Conservation (phyloP, 1,284 basidiomycete species). For the Sanghuangporus weigelae region DNA sequence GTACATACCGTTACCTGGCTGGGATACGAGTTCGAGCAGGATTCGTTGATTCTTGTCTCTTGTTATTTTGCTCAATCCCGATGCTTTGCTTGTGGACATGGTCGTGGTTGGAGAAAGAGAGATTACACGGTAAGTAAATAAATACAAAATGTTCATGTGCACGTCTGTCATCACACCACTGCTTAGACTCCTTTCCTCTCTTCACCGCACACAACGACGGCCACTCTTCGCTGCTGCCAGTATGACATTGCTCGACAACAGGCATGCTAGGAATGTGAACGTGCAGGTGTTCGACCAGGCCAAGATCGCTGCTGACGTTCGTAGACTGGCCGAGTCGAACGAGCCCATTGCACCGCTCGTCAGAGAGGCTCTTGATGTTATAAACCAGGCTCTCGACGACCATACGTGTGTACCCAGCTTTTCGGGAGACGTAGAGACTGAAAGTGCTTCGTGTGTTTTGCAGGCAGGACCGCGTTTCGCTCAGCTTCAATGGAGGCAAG, state of each 20-base stretch:
- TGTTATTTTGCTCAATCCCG: constrained; percentile 45
- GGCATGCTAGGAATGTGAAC: not conserved
- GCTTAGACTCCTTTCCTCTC: not conserved
- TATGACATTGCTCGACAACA: not conserved
- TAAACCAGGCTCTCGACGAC: constrained; percentile 67
- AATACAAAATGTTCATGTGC: not conserved
- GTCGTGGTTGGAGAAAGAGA: not conserved
- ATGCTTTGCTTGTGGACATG: not conserved
- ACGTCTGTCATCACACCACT: not conserved
- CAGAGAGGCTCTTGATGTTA: constrained; percentile 71
- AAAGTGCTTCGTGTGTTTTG: constrained; percentile 2
- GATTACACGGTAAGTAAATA: not conserved
- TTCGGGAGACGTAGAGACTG: not conserved
- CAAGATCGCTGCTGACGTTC: constrained; percentile 47
- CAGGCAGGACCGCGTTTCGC: constrained; percentile 63
- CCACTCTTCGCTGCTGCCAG: not conserved
- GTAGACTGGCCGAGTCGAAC: constrained; percentile 47
- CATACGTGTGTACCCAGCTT: constrained; percentile 57
- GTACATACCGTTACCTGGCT: constrained; percentile 70
- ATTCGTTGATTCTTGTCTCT: constrained; percentile 65
- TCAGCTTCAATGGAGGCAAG: constrained; percentile 98
- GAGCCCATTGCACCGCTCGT: constrained; percentile 59
- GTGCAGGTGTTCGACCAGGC: constrained; percentile 3
- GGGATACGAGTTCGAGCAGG: constrained; percentile 57
- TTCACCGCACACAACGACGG: not conserved